Evolutionary conservation across 2,329 filamentous ascomycete genomes (phyloP), one percentile per base, ranked within the genome.

Genomic region (Monilinia vaccinii-corymbosi): DNA sequence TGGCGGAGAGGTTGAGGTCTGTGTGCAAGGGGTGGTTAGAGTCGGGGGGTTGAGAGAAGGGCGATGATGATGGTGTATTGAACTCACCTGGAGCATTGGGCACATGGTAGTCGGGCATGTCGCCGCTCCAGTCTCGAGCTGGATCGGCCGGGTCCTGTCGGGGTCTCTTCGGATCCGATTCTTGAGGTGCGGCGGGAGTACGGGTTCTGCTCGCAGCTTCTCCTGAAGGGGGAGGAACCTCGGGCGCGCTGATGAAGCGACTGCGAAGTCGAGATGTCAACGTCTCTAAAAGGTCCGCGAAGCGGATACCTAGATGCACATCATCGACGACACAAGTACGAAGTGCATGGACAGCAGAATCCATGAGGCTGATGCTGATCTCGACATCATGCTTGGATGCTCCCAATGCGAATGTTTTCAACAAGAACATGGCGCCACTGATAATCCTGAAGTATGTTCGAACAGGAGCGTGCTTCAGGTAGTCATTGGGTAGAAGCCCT

Each of bases 381-480:
- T 87, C 84, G 31, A 93, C 87, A 65, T 94, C 89, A 59, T 85
- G 85, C 67, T 89, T 87, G 1, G 87, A 86, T 1, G 89, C 89
- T 21, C 89, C 89, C 1, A 94, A 79, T 0, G 89, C 88, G 72
- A 94, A 93, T 0, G 89, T 93, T 75, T 88, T 94, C 53, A 94
- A 80, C 21, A 94, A 73, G 69, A 94, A 92, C 82, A 93, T 92
- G 63, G 88, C 88, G 4, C 89, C 89, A 61, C 86, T 89, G 65
- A 93, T 90, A 71, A 94, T 93, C 60, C 89, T 84, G 75, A 94
- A 92, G 72, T 93, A 93, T 0, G 89, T 93, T 50, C 89, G 81
- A 5, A 94, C 89, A 0, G 89, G 89, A 0, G 88, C 88, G 69
- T 93, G 89, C 70, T 90, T 89, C 48, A 94, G 83, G 67, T 89